Conservation (phyloP, 1,139 yeast genomes). For the Taphrina deformans region DNA sequence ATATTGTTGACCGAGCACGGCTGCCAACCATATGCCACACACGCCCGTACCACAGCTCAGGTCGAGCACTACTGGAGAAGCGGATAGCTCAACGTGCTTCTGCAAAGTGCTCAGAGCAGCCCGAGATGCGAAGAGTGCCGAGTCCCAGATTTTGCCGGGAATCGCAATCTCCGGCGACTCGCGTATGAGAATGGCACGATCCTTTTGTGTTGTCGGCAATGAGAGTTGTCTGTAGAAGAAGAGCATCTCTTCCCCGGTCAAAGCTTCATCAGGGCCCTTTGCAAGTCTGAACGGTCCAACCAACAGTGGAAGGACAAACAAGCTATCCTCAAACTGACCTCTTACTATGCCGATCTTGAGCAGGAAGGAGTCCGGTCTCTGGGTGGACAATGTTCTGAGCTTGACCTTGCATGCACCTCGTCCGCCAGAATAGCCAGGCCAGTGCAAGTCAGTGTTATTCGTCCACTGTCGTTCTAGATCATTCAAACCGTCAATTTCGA, state of each 20-base stretch:
- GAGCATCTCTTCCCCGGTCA: constrained; percentile 29
- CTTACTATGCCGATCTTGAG: constrained; percentile 3
- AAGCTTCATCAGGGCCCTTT: neutral
- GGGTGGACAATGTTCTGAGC: neutral
- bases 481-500: neutral
- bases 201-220: neutral
- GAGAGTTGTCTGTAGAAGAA: constrained; percentile 13
- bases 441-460: neutral
- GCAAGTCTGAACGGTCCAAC: constrained; percentile 36
- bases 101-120: constrained; percentile 17
- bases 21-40: constrained; percentile 35
- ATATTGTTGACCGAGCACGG: neutral
- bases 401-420: neutral
- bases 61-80: constrained; percentile 32
- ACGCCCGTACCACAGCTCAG: constrained; percentile 39
- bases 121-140: constrained; percentile 36
- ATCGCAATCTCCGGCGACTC: constrained; percentile 36
- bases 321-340: neutral
- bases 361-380: neutral
- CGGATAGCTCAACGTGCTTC: too few relatives aligned
- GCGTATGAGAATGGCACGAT: constrained; percentile 13
- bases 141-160: constrained; percentile 40
- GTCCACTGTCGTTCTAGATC: constrained; percentile 6
- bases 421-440: constrained; percentile 20
- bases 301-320: constrained; percentile 17